Evolutionary conservation across 2,329 filamentous ascomycete genomes (phyloP), one percentile per base, ranked within the genome.

Genomic region (Clarireedia hainanense): DNA sequence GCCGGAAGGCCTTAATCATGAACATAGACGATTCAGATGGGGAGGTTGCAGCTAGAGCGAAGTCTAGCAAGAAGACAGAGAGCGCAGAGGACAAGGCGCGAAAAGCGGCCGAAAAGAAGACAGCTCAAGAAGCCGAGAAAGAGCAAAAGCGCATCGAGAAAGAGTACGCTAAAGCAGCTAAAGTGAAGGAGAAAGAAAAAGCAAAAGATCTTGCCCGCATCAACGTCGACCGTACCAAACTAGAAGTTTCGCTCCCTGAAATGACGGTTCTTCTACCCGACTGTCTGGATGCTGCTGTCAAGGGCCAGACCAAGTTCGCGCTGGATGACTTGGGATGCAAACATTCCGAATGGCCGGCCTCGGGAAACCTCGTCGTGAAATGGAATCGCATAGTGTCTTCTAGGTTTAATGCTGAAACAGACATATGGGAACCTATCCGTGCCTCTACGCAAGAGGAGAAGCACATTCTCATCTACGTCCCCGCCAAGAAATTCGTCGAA

Each of bases 231-330:
- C 82, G 83, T 51, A 83, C 81, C 0, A 84, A 90, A 71, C 90
- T 89, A 71, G 89, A 88, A 62, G 73, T 84, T 0, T 86, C 87
- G 0, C 80, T 83, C 0, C 79, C 79, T 0, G 88, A 94, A 68
- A 92, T 94, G 88, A 84, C 92, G 50, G 76, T 90, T 1, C 81
- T 89, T 62, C 73, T 92, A 24, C 80, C 88, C 0, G 70, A 72
- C 0, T 77, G 76, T 1, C 71, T 92, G 1, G 26, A 50, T 1
- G 46, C 48, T 26, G 0, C 66, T 77, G 24, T 73, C 67, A 24
- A 68, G 74, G 14, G 17, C 1, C 77, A 80, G 47, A 68, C 79
- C 5, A 71, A 77, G 53, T 68, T 73, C 0, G 70, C 84, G n/a
- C 72, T 86, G 0, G 67, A 71, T 2, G 73, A 76, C 1, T 64